Base-by-base conservation (phyloP, 495 filamentous ascomycete genomes). In the Aspergillus affinis region DNA sequence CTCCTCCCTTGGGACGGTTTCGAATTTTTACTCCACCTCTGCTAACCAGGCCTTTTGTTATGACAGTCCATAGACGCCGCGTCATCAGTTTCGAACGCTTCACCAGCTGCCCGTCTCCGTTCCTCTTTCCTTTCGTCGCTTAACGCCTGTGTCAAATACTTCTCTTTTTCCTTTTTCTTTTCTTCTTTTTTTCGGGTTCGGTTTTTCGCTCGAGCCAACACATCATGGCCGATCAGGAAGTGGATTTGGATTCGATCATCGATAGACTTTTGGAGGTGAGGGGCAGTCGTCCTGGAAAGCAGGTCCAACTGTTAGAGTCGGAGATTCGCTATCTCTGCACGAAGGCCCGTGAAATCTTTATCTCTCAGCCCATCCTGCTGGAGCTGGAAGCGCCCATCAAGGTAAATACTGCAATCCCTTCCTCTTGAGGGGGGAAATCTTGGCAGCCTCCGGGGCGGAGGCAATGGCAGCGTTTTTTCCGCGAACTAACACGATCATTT, bases 231-330 rank as follows among this genome's bases (percentile, higher is more conserved):
- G 95, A 98, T 79, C 86, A 92, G 77, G 94, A 98, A 75, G 93
- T 98, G 75, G 95, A 98, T 80, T 84, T 98, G 79, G 95, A 98
- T 75, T 97, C 94, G 67, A 96, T 98, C 83, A 98, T 98, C 77
- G 94, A 98, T 76, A 85, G 94, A 78, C 85, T 98, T 74, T 81
- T 98, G 67, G 94, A 98, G 80, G 94, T 98, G 77, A 88, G 94
- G 80, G 94, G 94, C 68, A 98, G 93, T 83, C 85, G 94, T 72
- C 94, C 94, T 55, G 94, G 94, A 63, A 98, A 98, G 81, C 94
- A 98, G 78, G 95, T 98, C 46, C 94, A 98, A 77, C 86, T 98
- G 61, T 80, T 97, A 62, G 94, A 98, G 74, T 88, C 91, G 55
- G 95, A 98, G 81, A 98, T 98, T 65, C 90, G 94, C 68, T 97